Percentiles rank a stretch among this genome's conserved stretches.
These are phyloP conservation scores for Lactifluus pinguis DNA, from an alignment of 768 basidiomycete species.

Conservation along the genomic window DNA sequence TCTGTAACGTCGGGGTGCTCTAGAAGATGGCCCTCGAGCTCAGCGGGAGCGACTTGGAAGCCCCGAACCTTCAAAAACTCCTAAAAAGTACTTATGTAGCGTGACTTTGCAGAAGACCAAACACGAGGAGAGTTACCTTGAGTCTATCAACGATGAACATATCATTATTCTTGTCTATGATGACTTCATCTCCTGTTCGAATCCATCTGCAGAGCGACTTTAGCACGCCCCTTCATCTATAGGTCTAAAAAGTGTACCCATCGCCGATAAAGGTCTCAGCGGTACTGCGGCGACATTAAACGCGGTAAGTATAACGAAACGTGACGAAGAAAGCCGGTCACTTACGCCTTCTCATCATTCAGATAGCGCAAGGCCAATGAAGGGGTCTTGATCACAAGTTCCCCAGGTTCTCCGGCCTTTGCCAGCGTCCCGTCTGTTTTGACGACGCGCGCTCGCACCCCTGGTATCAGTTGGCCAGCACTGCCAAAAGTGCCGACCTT, in stretches of 20 bases:
- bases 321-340: background rate
- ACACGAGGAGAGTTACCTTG: constrained; percentile 31
- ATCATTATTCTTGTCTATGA: constrained; percentile 44
- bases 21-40: constrained; percentile 58
- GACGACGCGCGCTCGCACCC: constrained; percentile 41
- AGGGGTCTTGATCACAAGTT: constrained; percentile 40
- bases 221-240: background rate
- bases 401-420: constrained; percentile 46
- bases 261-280: constrained; percentile 61
- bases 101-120: background rate
- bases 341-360: constrained; percentile 52
- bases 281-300: constrained; percentile 35
- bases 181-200: constrained; percentile 57
- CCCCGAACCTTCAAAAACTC: constrained; percentile 64
- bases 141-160: constrained; percentile 53
- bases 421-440: constrained; percentile 47
- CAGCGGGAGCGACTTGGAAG: constrained; percentile 69
- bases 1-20: constrained; percentile 51
- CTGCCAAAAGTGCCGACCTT: constrained; percentile 46
- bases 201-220: constrained; percentile 41
- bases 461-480: constrained; percentile 38
- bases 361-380: constrained; percentile 36
- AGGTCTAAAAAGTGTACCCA: constrained; percentile 34
- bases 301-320: background rate
- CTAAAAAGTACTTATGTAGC: constrained; percentile 27